Evolutionary conservation across 2,329 filamentous ascomycete species (phyloP).

Genomic region (Rhinocladiella similis): DNA sequence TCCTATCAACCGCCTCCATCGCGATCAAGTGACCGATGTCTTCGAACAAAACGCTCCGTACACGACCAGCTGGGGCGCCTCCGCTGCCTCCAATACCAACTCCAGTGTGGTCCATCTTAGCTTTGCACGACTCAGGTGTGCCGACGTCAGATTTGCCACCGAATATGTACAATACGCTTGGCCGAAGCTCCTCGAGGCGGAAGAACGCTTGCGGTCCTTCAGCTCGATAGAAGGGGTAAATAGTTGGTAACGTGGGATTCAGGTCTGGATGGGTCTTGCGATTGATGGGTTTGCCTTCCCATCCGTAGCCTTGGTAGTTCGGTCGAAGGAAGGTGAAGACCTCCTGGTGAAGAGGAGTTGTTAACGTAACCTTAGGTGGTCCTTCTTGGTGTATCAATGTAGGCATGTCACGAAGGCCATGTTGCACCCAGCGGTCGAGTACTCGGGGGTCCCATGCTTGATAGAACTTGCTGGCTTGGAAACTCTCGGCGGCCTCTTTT

Average conservation of each 20-base stretch:
- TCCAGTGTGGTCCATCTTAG: slow-evolving; percentile 44
- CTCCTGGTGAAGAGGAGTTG: slow-evolving; percentile 85
- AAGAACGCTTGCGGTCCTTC: slow-evolving; percentile 41
- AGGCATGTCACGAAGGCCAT: slow-evolving; percentile 75
- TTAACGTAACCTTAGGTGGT: slow-evolving; percentile 64
- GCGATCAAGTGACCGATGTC: slow-evolving; percentile 31
- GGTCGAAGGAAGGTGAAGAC: slow-evolving; percentile 57
- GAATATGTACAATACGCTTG: slow-evolving; percentile 48
- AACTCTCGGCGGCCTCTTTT: slow-evolving; percentile 64
- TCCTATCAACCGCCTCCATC: slow-evolving; percentile 31
- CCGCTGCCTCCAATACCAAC: slow-evolving; percentile 42
- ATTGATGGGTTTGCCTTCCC: slow-evolving; percentile 46
- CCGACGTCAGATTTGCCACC: slow-evolving; percentile 45
- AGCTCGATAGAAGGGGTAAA: slow-evolving; percentile 46
- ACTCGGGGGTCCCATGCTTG: slow-evolving; percentile 78
- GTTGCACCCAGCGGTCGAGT: slow-evolving; percentile 68
- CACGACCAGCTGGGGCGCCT: slow-evolving; percentile 54
- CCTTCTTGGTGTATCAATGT: slow-evolving; percentile 53
- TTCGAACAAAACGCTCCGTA: slow-evolving; percentile 29
- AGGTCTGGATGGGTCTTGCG: slow-evolving; percentile 49
- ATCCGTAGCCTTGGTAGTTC: slow-evolving; percentile 60
- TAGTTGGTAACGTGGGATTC: slow-evolving; percentile 33
- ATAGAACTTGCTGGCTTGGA: slow-evolving; percentile 74
- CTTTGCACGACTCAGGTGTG: slow-evolving; percentile 37
- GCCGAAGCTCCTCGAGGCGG: slow-evolving; percentile 44